A percentile compares a stretch with the other conserved stretches of the same genome.
phyloP scores from a whole-genome alignment of 257 asterid species.

The Jaltomata sinuosa region DNA sequence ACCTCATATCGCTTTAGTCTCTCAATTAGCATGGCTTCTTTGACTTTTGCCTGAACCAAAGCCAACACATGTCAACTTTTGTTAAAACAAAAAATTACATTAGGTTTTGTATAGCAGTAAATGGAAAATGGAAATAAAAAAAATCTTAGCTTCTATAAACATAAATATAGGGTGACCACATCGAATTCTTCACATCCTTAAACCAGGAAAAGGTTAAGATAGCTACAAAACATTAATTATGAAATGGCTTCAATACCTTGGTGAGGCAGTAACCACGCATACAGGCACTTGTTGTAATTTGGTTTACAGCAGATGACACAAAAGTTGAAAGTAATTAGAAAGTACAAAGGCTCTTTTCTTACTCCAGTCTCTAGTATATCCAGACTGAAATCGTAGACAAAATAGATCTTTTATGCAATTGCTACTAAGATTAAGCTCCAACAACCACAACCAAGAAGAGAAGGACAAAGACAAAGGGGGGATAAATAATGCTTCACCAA shows the following conservation, averaged over 20 bases:
- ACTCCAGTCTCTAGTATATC: background rate
- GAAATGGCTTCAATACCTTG: background rate
- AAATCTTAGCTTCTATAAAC: background rate
- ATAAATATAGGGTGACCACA: background rate
- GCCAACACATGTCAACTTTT: background rate
- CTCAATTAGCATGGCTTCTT: conserved; percentile 69
- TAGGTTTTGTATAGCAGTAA: background rate
- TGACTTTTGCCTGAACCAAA: conserved; percentile 54
- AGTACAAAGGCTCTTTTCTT: background rate
- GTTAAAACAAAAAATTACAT: background rate
- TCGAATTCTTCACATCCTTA: background rate
- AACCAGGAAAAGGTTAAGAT: background rate
- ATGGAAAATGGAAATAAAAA: background rate
- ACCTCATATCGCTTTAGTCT: conserved; percentile 83
- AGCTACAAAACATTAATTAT: background rate
- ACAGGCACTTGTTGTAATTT: background rate
- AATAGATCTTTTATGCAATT: background rate
- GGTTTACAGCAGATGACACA: background rate
- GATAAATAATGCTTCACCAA: background rate
- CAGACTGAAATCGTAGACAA: background rate
- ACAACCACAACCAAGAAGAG: background rate
- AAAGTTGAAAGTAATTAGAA: background rate
- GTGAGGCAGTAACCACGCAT: background rate
- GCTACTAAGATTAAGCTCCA: background rate
- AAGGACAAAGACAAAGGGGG: background rate